These are phyloP conservation scores for Taphrina pruni DNA, from an alignment of 1,139 yeast species.

Conservation along the genomic window DNA sequence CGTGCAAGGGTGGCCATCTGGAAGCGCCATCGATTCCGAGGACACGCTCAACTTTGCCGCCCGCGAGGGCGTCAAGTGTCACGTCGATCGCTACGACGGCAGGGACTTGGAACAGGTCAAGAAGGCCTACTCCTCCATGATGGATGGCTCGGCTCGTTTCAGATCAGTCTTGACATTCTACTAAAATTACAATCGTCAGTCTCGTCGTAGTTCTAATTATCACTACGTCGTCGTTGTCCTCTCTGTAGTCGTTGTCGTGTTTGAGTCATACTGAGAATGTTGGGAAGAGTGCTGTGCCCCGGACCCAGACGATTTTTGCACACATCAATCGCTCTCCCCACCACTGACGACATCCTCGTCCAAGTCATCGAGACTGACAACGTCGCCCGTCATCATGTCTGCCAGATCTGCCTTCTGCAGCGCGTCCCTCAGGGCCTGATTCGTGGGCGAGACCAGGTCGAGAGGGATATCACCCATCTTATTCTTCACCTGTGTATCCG, in stretches of 20 bases:
- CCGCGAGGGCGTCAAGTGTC: constrained; percentile 14
- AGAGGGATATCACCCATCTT: constrained; percentile 73
- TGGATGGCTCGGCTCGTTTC: constrained; percentile 21
- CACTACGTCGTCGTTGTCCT: neutral
- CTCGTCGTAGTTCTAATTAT: too few species aligned
- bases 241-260: neutral
- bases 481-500: constrained; percentile 71
- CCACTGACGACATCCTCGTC: constrained; percentile 30
- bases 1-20: constrained; percentile 26
- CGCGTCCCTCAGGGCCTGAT: constrained; percentile 57
- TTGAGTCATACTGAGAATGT: too few species aligned
- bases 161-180: constrained; percentile 27
- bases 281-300: too few species aligned
- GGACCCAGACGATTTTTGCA: neutral
- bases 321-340: constrained; percentile 21
- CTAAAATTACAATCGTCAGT: neutral
- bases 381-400: constrained; percentile 33
- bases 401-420: constrained; percentile 55
- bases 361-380: constrained; percentile 27
- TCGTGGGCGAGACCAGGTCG: constrained; percentile 59
- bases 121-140: constrained; percentile 24
- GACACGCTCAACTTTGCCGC: constrained; percentile 27
- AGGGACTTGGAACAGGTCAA: constrained; percentile 23
- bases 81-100: constrained; percentile 14
- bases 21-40: constrained; percentile 25